A percentile compares a stretch with the other conserved stretches of the same genome.
phyloP scores from a whole-genome alignment of 495 filamentous ascomycete genomes.

The Geoglossum glabrum region DNA sequence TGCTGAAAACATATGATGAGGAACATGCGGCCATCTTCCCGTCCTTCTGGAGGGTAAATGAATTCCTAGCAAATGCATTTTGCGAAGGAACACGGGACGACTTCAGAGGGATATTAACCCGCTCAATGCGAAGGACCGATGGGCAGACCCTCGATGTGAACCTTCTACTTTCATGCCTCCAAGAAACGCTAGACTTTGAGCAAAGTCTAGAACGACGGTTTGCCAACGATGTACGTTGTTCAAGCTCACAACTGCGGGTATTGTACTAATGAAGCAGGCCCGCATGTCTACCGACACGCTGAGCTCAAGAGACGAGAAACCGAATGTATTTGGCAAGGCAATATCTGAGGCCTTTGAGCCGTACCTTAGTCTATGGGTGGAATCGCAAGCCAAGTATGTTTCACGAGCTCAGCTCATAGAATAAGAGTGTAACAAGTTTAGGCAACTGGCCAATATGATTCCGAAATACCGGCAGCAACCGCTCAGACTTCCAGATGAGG shows the following conservation, averaged over 20 bases:
- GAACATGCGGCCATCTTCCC: slow-evolving; percentile 86
- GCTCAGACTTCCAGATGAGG: slow-evolving; percentile 62
- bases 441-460: slow-evolving; percentile 61
- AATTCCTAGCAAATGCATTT: slow-evolving; percentile 77
- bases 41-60: slow-evolving; percentile 69
- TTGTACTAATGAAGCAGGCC: slow-evolving; percentile 19
- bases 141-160: slow-evolving; percentile 81
- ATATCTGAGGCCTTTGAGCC: slow-evolving; percentile 97
- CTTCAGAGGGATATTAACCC: slow-evolving; percentile 79
- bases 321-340: slow-evolving; percentile 65
- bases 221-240: slow-evolving; percentile 33
- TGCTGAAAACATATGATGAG: slow-evolving; percentile 88
- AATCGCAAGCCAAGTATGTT: slow-evolving; percentile 64
- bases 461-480: slow-evolving; percentile 79
- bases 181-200: slow-evolving; percentile 95
- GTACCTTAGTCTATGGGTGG: slow-evolving; percentile 91
- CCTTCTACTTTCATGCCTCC: slow-evolving; percentile 71
- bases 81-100: slow-evolving; percentile 91
- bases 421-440: slow-evolving; percentile 6
- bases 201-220: slow-evolving; percentile 77
- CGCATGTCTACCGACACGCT: slow-evolving; percentile 85
- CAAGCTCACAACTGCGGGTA: background rate
- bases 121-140: slow-evolving; percentile 57
- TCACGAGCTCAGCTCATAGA: background rate
- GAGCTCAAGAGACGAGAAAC: slow-evolving; percentile 55